Evolutionary conservation across 75 land plant genomes (phyloP).

Genomic region (Isoetes taiwanensis): DNA sequence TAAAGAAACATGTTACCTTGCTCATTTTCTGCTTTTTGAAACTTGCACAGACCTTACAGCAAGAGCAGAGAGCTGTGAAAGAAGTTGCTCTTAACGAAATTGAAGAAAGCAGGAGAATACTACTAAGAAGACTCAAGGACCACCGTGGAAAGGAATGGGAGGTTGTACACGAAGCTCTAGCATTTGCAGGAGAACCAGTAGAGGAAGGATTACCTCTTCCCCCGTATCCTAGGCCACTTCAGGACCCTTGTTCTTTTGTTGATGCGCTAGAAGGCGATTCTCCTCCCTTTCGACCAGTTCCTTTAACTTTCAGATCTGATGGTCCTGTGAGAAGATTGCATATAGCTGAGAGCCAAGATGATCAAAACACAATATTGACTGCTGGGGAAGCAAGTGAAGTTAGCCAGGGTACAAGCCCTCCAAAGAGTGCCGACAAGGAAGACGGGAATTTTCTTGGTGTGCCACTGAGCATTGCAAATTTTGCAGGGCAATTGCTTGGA

Average conservation of each 20-base stretch:
- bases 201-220: constrained; percentile 51
- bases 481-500: no score
- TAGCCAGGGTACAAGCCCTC: no score
- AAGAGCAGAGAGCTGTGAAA: constrained; percentile 54
- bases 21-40: no score
- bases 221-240: constrained; percentile 41
- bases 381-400: no score
- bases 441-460: no score
- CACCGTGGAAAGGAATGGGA: constrained; percentile 62
- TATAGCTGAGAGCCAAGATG: no score
- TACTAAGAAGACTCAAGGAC: constrained; percentile 46
- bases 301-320: background rate
- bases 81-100: constrained; percentile 64
- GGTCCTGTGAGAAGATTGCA: background rate
- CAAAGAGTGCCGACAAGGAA: no score
- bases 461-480: no score
- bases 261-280: background rate
- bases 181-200: constrained; percentile 76
- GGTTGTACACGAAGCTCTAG: constrained; percentile 69
- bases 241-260: constrained; percentile 5
- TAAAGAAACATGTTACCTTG: no score
- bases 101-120: constrained; percentile 53
- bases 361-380: no score
- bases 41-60: constrained; percentile 78
- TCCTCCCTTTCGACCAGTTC: background rate